phyloP scores from a whole-genome alignment of 768 basidiomycete species.

The Neoboletus subvelutipes region DNA sequence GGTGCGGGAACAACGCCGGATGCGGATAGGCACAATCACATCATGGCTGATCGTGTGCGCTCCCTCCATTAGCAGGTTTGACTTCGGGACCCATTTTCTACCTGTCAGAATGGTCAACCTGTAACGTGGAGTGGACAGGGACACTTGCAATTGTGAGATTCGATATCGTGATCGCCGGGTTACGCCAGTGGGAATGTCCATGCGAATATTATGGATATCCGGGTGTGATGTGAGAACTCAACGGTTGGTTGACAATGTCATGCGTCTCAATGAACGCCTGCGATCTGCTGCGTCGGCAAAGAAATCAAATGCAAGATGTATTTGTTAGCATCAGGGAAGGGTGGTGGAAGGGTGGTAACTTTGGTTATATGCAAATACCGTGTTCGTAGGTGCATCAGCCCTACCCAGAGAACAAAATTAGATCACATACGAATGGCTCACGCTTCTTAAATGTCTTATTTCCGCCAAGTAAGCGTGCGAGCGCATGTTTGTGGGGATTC shows the following conservation, averaged over 20 bases:
- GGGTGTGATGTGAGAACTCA: slow-evolving; percentile 5
- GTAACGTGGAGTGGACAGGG: slow-evolving; percentile 11
- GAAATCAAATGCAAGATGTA: neutral
- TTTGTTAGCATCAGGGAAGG: neutral
- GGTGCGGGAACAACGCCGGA: slow-evolving; percentile 1
- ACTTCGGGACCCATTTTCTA: neutral
- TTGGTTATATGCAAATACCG: neutral
- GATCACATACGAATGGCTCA: slow-evolving; percentile 2
- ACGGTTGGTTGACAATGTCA: slow-evolving; percentile 1
- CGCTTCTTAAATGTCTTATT: slow-evolving; percentile 3
- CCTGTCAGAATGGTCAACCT: slow-evolving; percentile 2
- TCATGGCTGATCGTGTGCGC: slow-evolving; percentile 3
- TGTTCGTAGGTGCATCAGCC: neutral
- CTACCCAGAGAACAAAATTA: neutral
- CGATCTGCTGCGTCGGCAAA: neutral
- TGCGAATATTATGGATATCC: slow-evolving; percentile 14
- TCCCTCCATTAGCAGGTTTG: slow-evolving; percentile 3
- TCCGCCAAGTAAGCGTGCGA: slow-evolving; percentile 11
- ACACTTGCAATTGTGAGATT: slow-evolving; percentile 16
- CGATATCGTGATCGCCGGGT: slow-evolving; percentile 14
- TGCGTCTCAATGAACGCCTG: neutral
- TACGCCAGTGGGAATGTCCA: slow-evolving; percentile 14
- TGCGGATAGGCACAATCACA: slow-evolving; percentile 21
- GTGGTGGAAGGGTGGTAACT: neutral
- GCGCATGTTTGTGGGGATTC: neutral